phyloP scores from a whole-genome alignment of 176 grass and related monocot genomes.

The Ensete ventricosum region DNA sequence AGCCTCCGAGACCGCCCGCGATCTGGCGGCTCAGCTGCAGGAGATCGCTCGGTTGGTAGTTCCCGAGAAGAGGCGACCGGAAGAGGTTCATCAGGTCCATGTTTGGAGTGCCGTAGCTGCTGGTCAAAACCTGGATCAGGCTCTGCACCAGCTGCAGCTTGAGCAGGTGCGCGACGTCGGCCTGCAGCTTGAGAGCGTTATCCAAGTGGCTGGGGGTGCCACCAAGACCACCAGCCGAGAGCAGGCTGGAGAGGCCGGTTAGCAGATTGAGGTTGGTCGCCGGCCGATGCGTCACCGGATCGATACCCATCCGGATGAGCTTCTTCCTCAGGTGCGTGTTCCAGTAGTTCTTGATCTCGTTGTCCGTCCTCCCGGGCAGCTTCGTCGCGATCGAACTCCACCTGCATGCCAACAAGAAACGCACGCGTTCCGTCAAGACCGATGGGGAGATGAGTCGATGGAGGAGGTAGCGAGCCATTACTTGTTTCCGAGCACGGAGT shows the following conservation, averaged over 20 bases:
- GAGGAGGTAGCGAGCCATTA: not conserved
- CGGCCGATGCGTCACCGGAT: conserved; percentile 1
- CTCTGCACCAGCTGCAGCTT: conserved; percentile 8
- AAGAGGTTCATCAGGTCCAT: not conserved
- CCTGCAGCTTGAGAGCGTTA: not conserved
- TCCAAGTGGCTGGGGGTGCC: not conserved
- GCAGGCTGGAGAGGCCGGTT: not conserved
- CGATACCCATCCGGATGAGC: conserved; percentile 1
- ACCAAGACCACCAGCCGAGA: not conserved
- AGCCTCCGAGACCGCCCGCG: not conserved
- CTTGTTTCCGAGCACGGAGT: conserved; percentile 1
- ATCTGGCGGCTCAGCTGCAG: not conserved
- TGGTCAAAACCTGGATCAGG: not conserved
- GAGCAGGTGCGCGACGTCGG: not conserved
- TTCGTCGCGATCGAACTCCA: not conserved
- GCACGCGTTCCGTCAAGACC: not conserved
- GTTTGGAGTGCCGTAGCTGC: not conserved
- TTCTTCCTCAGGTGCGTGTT: conserved; percentile 15
- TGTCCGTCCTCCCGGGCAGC: conserved; percentile 5
- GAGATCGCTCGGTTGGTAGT: not conserved
- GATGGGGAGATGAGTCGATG: not conserved
- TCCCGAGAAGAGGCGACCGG: not conserved
- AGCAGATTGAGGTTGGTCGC: not conserved
- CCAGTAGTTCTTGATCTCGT: conserved; percentile 17
- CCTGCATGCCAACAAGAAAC: not conserved